These are phyloP conservation scores for Evansstolkia leycettana DNA, from an alignment of 495 filamentous ascomycete species.

Conservation along the genomic window DNA sequence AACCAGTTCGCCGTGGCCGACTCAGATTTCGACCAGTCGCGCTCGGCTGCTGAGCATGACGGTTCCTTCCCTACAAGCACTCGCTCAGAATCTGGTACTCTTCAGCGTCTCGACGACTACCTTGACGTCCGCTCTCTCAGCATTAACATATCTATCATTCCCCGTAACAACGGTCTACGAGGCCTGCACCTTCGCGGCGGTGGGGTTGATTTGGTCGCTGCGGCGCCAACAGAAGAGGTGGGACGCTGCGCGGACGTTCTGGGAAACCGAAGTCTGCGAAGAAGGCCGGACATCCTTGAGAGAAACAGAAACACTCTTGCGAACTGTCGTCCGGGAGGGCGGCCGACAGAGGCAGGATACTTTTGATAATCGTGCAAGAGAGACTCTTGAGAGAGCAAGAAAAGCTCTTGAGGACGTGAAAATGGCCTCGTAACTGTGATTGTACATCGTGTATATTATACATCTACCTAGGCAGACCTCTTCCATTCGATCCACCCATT, in stretches of 20 bases:
- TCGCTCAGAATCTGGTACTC: constrained; percentile 67
- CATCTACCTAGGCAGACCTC: background rate
- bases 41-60: constrained; percentile 43
- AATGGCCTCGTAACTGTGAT: background rate
- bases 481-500: constrained; percentile 2
- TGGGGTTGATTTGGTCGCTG: constrained; percentile 64
- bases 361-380: constrained; percentile 34
- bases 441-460: constrained; percentile 11
- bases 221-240: constrained; percentile 66
- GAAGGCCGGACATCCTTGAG: constrained; percentile 63
- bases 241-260: constrained; percentile 56
- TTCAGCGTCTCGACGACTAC: constrained; percentile 57
- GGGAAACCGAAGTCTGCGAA: constrained; percentile 68
- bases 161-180: constrained; percentile 51
- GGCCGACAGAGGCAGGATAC: constrained; percentile 7
- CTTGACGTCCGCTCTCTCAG: constrained; percentile 49
- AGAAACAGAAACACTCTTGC: constrained; percentile 53
- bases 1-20: constrained; percentile 21
- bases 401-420: constrained; percentile 41
- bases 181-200: constrained; percentile 63
- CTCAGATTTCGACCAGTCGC: constrained; percentile 37
- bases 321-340: constrained; percentile 40
- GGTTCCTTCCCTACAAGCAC: constrained; percentile 63
- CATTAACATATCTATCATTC: constrained; percentile 54
- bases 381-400: constrained; percentile 38